These are phyloP conservation scores for Umbellularia californica DNA, from an alignment of 164 flowering plant genomes.

Conservation along the genomic window DNA sequence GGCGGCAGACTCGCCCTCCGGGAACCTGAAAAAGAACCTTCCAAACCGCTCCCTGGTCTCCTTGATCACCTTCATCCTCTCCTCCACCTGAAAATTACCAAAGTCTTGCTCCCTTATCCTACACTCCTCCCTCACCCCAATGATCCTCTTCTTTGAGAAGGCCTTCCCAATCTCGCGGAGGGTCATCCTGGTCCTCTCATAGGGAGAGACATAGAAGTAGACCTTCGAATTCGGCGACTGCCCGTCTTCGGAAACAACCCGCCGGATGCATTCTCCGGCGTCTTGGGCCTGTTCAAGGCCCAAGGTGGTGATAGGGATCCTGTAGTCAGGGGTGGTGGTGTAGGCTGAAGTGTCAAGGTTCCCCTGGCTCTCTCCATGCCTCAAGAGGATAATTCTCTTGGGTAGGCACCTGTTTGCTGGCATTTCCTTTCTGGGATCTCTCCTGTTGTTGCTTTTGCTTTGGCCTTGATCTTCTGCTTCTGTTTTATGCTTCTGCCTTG, in stretches of 20 bases:
- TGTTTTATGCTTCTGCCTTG: not conserved
- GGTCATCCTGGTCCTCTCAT: slow-evolving; percentile 71
- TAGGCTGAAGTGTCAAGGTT: slow-evolving; percentile 64
- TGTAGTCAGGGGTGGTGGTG: slow-evolving; percentile 74
- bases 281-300: slow-evolving; percentile 58
- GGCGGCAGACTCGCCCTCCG: slow-evolving; percentile 98
- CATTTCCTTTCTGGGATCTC: not conserved
- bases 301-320: slow-evolving; percentile 55
- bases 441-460: not conserved
- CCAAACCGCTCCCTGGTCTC: slow-evolving; percentile 76
- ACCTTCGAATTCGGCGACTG: slow-evolving; percentile 39
- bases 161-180: slow-evolving; percentile 75
- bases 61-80: slow-evolving; percentile 71
- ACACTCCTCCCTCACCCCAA: slow-evolving; percentile 93
- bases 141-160: slow-evolving; percentile 47
- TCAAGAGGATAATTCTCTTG: slow-evolving; percentile 73
- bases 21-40: slow-evolving; percentile 86
- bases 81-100: slow-evolving; percentile 89
- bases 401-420: slow-evolving; percentile 30
- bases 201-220: slow-evolving; percentile 92
- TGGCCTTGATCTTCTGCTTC: not conserved
- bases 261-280: slow-evolving; percentile 47
- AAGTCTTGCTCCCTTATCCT: slow-evolving; percentile 92
- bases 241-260: slow-evolving; percentile 30
- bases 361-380: slow-evolving; percentile 92